Evolutionary conservation across 2,329 filamentous ascomycete species (phyloP).

Genomic region (Chrysosporium keratinophilum): DNA sequence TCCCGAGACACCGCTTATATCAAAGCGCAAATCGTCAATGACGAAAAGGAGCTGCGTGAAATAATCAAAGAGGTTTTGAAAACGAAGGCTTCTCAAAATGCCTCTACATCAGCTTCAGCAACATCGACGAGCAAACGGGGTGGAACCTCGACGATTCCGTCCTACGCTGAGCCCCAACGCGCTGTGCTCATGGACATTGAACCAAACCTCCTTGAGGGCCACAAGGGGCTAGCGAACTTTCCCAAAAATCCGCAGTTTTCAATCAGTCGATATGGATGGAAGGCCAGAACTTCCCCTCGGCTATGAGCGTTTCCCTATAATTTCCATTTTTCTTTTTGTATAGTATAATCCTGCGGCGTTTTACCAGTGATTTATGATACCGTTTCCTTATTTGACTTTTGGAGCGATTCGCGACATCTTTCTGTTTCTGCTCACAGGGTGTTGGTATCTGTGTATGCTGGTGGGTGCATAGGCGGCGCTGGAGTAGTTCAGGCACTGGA

Average conservation of each 20-base stretch:
- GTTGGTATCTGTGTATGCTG: neutral
- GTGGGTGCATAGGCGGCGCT: neutral
- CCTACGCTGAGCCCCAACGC: conserved; percentile 34
- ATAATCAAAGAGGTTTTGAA: conserved; percentile 55
- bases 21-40: conserved; percentile 68
- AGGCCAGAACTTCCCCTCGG: conserved; percentile 12
- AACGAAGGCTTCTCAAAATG: conserved; percentile 18
- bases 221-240: conserved; percentile 1
- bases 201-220: conserved; percentile 26
- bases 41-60: conserved; percentile 62
- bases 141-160: conserved; percentile 22
- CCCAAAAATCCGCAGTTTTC: conserved; percentile 11
- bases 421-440: neutral
- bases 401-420: neutral
- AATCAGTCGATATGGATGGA: conserved; percentile 14
- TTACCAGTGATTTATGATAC: neutral
- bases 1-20: conserved; percentile 54
- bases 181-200: conserved; percentile 38
- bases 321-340: neutral
- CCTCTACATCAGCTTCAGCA: conserved; percentile 9
- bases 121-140: conserved; percentile 6
- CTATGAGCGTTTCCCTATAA: conserved; percentile 5
- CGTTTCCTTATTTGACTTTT: neutral
- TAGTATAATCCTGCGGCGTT: neutral
- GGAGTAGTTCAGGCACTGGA: neutral